Conservation (phyloP, 2,329 filamentous ascomycete species). For the Onygenales sp. region DNA sequence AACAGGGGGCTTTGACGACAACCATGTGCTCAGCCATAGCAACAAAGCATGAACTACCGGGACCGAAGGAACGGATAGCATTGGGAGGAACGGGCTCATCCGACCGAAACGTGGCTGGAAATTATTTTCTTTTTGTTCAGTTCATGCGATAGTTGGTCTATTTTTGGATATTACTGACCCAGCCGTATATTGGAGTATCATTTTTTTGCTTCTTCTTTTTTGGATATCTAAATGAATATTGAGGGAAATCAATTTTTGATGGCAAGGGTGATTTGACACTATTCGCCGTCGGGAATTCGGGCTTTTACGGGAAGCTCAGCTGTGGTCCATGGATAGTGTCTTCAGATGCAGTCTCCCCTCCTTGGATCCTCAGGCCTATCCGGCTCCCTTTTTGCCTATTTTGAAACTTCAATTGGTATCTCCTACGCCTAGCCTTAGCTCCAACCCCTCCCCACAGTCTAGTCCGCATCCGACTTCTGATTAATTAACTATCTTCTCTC, state of each 20-base stretch:
- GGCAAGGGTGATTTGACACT: too few species aligned
- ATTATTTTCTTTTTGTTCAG: constrained; percentile 3
- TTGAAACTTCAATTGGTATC: neutral
- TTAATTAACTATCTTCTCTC: neutral
- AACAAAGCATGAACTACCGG: constrained; percentile 3
- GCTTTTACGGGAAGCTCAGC: too few species aligned
- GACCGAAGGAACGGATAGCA: constrained; percentile 11
- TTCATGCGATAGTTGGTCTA: neutral
- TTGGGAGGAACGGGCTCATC: neutral
- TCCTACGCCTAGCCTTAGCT: neutral
- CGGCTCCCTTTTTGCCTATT: neutral
- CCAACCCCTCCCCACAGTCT: neutral
- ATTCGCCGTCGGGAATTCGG: too few species aligned
- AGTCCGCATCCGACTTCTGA: neutral
- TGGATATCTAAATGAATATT: neutral
- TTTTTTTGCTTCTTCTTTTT: neutral
- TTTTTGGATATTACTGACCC: constrained; percentile 2
- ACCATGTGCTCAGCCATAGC: neutral
- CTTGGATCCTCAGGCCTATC: too few species aligned
- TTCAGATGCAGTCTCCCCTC: too few species aligned
- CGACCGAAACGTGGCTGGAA: constrained; percentile 2
- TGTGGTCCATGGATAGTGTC: too few species aligned
- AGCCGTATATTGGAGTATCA: neutral
- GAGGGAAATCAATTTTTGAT: neutral
- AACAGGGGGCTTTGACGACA: neutral